Base-by-base conservation (phyloP, 441 rosid species). In the Hura crepitans region DNA sequence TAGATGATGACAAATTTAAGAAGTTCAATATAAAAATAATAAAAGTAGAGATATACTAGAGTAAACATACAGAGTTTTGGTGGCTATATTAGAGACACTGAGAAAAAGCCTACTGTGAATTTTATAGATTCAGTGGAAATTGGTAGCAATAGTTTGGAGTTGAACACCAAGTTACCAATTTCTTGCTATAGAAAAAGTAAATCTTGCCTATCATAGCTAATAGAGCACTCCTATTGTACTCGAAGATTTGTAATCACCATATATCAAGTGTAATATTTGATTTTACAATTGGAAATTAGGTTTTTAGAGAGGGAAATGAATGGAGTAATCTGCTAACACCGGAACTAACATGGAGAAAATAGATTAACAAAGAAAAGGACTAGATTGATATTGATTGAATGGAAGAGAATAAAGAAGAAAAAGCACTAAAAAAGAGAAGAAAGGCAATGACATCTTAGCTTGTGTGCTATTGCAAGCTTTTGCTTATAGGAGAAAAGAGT, bases 141-240 rank as follows among this genome's bases (percentile, higher is more conserved):
- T 97, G 0, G 97, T 94, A 62, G 97, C 97, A 77, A 94, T 75
- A 8, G 99, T 94, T 73, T 90, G 97, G 69, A 94, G 92, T 87
- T 91, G 97, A 22, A 94, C 94, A 18, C 97, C 97, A 14, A 94
- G 86, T 9, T 97, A 78, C 17, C 97, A 86, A 71, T 91, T 97
- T 78, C 97, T 94, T 65, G 96, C 98, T 66, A 94, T 91, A n/a
- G 57, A 97, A 97, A 81, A 91, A 94, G 68, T 97, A 94, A 81
- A 90, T 91, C 85, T 90, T 94, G 6, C 98, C 98, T n/a, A 94
- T 97, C 98, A 94, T 94, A 11, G 97, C 98, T 25, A 94, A 83
- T 15, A 91, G 82, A 49, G 98, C 97, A 70, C 98, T 94, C 63
- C 98, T 97, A 84, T 94, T 94, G 85, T 94, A 94, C 79, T 94